Conservation (phyloP, 2,329 filamentous ascomycete species). For the Penicillium sp. region DNA sequence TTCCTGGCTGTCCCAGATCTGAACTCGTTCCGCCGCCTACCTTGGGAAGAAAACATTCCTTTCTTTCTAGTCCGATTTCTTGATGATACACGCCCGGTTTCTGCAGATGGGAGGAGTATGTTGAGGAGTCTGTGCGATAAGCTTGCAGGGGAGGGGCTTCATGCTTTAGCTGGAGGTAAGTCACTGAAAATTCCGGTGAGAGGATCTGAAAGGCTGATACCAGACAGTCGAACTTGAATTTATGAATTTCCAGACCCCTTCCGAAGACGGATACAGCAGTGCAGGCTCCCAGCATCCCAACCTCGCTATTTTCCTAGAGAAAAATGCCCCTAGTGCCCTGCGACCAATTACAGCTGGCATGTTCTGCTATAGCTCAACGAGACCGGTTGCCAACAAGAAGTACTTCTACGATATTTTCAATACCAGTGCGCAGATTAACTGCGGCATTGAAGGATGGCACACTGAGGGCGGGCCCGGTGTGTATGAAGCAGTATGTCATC, state of each 20-base stretch:
- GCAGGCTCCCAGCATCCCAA: slow-evolving; percentile 77
- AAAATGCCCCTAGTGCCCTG: slow-evolving; percentile 67
- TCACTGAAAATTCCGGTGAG: neutral
- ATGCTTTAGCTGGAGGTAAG: slow-evolving; percentile 85
- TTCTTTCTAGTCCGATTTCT: slow-evolving; percentile 80
- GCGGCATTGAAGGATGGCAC: slow-evolving; percentile 87
- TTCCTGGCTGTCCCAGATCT: slow-evolving; percentile 78
- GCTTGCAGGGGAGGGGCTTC: slow-evolving; percentile 62
- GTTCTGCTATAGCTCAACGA: slow-evolving; percentile 86
- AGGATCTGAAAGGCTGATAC: neutral
- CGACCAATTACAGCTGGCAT: slow-evolving; percentile 85
- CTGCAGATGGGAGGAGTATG: slow-evolving; percentile 73
- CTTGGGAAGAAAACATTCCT: slow-evolving; percentile 81
- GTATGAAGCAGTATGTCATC: slow-evolving; percentile 70
- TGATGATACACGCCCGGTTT: slow-evolving; percentile 69
- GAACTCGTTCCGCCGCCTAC: slow-evolving; percentile 71
- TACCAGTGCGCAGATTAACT: slow-evolving; percentile 70
- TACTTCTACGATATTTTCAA: slow-evolving; percentile 87
- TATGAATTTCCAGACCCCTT: slow-evolving; percentile 35
- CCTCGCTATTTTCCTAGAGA: slow-evolving; percentile 68
- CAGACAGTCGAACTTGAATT: slow-evolving; percentile 83
- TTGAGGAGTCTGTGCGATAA: slow-evolving; percentile 66
- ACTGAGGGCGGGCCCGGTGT: slow-evolving; percentile 89
- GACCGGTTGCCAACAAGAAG: slow-evolving; percentile 81
- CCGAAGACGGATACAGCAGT: slow-evolving; percentile 40